Base-by-base conservation (phyloP, 352 stramenopile genomes). In the Halophytophthora polymorphica region DNA sequence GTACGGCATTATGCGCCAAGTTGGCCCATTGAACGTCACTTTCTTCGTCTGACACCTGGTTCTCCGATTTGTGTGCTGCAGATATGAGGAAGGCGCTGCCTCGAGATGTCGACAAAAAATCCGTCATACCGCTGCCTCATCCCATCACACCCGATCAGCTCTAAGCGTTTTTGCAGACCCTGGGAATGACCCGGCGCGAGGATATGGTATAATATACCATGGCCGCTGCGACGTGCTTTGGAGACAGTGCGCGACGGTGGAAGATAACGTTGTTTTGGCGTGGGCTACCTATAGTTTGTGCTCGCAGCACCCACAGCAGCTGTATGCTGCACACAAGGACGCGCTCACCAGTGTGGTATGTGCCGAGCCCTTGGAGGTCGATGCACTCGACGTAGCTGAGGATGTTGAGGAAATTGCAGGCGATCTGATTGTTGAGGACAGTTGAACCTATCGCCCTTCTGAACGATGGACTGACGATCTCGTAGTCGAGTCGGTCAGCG, bases 51-150 rank as follows among this genome's bases (percentile, higher is more conserved):
- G 19, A 56, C 34, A 13, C 11, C 2, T 44, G 31, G 36, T 36
- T 58, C 37, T 43, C 56, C 12, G 3, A 25, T 31, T 43, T 45
- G 33, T 41, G 23, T 23, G 3, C 13, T 55, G 33, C 55, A 95
- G 90, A 98, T 80, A 98, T 98, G 91, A 74, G 91, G 52, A 98
- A 98, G 64, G 86, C 90, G 15, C 69, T 98, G 15, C 69, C 79
- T 17, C 66, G 91, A 62, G 91, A 98, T 50, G 66, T 80, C 40
- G 65, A 95, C 44, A 96, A 96, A 50, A 90, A 93, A 43, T 96
- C 86, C 25, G 88, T 96, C 60, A 88, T 98, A 39, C 91, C 91
- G 22, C 60, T 98, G 50, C 65, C 66, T 25, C 61, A 96, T 60
- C 86, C 88, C 3, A 71, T 98, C 47, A 88, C 71, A 18, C 89